phyloP scores from a whole-genome alignment of 2,329 filamentous ascomycete species.

The Monosporascus cannonballus region DNA sequence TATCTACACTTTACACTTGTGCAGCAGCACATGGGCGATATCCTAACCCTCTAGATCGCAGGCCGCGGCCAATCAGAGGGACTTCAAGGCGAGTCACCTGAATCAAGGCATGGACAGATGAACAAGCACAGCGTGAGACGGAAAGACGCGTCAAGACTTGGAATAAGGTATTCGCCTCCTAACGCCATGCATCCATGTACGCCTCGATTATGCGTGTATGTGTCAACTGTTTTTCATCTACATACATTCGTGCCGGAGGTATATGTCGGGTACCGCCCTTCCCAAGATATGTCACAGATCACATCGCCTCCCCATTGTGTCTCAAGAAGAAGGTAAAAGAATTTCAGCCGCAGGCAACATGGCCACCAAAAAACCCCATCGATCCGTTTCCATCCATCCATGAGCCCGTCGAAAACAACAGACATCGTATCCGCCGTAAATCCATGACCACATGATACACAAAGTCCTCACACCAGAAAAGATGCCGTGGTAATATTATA shows the following conservation, averaged over 20 bases:
- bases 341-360: background rate
- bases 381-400: background rate
- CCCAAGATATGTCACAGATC: background rate
- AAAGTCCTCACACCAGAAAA: background rate
- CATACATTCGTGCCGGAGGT: background rate
- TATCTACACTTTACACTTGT: no score
- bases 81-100: no score
- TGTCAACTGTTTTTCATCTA: background rate
- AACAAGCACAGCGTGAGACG: no score
- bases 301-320: background rate
- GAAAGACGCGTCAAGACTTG: no score
- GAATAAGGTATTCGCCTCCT: background rate
- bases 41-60: no score
- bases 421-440: background rate
- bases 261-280: background rate
- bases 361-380: background rate
- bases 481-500: background rate
- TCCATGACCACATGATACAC: background rate
- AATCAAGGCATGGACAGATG: no score
- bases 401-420: background rate
- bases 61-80: no score
- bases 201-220: background rate
- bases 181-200: background rate
- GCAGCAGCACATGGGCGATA: no score
- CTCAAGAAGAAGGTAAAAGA: background rate